Evolutionary conservation across 768 basidiomycete species (phyloP).

Genomic region (Hemileccinum rubropunctum): DNA sequence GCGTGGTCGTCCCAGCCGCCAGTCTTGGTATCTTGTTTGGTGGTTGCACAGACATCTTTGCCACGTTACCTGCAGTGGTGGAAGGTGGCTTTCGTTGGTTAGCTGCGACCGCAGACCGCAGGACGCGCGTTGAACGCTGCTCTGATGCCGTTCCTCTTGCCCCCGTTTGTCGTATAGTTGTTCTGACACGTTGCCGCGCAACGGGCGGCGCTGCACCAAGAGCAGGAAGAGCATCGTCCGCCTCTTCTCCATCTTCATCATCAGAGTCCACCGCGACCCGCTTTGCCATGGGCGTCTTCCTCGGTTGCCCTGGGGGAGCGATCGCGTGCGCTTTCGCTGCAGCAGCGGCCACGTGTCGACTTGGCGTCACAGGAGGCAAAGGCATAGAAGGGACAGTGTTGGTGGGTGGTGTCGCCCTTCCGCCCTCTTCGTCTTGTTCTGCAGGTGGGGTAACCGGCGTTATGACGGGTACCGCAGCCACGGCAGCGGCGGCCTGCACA

Average conservation of each 20-base stretch:
- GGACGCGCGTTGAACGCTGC: slow-evolving; percentile 70
- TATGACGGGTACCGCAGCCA: slow-evolving; percentile 46
- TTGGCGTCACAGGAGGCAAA: slow-evolving; percentile 78
- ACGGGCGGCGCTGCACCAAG: slow-evolving; percentile 49
- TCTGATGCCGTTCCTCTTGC: slow-evolving; percentile 62
- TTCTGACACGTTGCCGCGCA: slow-evolving; percentile 34
- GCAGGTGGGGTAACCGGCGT: slow-evolving; percentile 81
- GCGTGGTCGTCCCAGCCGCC: slow-evolving; percentile 49
- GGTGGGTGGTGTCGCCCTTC: slow-evolving; percentile 33
- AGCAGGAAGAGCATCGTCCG: slow-evolving; percentile 62
- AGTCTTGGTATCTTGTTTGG: slow-evolving; percentile 70
- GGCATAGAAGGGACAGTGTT: slow-evolving; percentile 22
- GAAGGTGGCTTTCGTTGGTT: slow-evolving; percentile 54
- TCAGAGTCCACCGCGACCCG: slow-evolving; percentile 66
- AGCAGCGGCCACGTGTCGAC: slow-evolving; percentile 68
- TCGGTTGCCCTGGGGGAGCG: slow-evolving; percentile 77
- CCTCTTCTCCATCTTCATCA: slow-evolving; percentile 55
- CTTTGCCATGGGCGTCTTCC: slow-evolving; percentile 83
- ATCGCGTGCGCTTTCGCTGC: slow-evolving; percentile 69
- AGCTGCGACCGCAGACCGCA: slow-evolving; percentile 61
- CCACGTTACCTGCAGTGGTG: slow-evolving; percentile 33
- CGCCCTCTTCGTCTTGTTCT: slow-evolving; percentile 65
- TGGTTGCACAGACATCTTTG: slow-evolving; percentile 44
- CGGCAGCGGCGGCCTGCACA: slow-evolving; percentile 40
- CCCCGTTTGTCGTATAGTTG: slow-evolving; percentile 37